Percentiles rank a stretch among this genome's conserved stretches.
Conservation (phyloP, 2,329 filamentous ascomycete species). For the Ophiostoma australiae region DNA sequence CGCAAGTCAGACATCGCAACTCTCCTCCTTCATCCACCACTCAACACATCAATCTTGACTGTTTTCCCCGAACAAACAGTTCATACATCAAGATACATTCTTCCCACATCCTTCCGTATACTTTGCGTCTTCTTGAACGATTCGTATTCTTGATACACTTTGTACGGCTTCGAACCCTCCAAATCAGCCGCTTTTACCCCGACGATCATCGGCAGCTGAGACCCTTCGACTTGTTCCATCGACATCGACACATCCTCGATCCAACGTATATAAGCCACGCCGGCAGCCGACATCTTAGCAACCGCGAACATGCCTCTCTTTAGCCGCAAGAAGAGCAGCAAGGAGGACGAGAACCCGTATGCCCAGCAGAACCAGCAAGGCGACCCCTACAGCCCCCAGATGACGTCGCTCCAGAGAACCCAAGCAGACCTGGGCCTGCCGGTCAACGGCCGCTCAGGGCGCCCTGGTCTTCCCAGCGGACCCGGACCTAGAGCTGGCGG, state of each 20-base stretch:
- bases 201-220: not conserved
- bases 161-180: not conserved
- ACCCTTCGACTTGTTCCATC: not conserved
- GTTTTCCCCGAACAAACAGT: not conserved
- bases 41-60: slow-evolving; percentile 1
- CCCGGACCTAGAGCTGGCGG: slow-evolving; percentile 35
- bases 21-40: slow-evolving; percentile 14
- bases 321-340: slow-evolving; percentile 49
- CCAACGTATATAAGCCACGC: not conserved
- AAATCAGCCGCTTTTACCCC: not conserved
- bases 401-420: slow-evolving; percentile 44
- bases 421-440: slow-evolving; percentile 21
- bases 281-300: not conserved
- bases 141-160: not conserved
- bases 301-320: slow-evolving; percentile 37
- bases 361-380: slow-evolving; percentile 43
- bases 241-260: not conserved
- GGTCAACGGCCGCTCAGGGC: slow-evolving; percentile 24
- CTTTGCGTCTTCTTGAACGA: not conserved
- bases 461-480: slow-evolving; percentile 37
- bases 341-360: slow-evolving; percentile 50
- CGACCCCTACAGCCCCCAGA: slow-evolving; percentile 53
- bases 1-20: slow-evolving; percentile 23
- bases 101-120: not conserved
- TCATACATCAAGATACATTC: not conserved